These are phyloP conservation scores for Chenopodium berlandieri DNA, from an alignment of 148 eudicot species.

Conservation along the genomic window DNA sequence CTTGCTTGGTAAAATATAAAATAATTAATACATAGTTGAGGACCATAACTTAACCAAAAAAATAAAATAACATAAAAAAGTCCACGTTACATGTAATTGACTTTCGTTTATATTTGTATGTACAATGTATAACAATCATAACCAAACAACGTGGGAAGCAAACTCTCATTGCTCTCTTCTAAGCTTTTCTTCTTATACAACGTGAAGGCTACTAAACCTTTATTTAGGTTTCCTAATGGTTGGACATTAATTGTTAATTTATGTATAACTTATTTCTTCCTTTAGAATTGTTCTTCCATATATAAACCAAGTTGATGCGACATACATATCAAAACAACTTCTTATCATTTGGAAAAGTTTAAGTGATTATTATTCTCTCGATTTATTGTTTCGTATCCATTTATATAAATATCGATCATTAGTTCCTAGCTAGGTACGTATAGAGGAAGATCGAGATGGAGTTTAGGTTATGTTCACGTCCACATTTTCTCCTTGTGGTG, in stretches of 20 bases:
- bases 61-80: background rate
- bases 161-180: background rate
- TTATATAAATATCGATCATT: no score
- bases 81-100: background rate
- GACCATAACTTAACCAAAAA: background rate
- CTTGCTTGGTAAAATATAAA: background rate
- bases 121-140: conserved; percentile 7
- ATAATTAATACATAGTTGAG: background rate
- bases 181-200: conserved; percentile 7
- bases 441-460: background rate
- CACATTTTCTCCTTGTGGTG: background rate
- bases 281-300: conserved; percentile 16
- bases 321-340: background rate
- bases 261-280: background rate
- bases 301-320: conserved; percentile 3
- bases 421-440: no score
- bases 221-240: conserved; percentile 10
- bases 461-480: conserved; percentile 4
- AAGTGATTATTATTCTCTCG: background rate
- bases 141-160: conserved; percentile 29
- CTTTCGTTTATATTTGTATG: background rate
- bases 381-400: no score
- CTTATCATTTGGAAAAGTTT: background rate
- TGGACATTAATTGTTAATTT: conserved; percentile 4
- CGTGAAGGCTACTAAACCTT: conserved; percentile 34